Conservation (phyloP, 208 protist genomes). For the Trypanosoma lewisi region DNA sequence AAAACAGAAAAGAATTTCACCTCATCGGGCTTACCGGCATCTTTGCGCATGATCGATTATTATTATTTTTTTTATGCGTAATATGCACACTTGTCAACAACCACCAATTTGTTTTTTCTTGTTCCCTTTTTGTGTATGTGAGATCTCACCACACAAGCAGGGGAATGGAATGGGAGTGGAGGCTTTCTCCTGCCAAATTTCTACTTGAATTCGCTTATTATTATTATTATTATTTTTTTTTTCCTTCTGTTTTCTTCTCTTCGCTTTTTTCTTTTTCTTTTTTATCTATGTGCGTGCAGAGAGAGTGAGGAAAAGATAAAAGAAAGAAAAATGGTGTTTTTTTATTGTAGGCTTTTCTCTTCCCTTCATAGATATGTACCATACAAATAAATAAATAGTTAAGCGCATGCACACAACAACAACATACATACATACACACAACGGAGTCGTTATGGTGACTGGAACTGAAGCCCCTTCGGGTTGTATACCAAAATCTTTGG, state of each 20-base stretch:
- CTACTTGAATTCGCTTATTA: background rate
- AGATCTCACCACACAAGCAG: too few relatives aligned
- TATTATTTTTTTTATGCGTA: background rate
- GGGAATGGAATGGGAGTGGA: too few relatives aligned
- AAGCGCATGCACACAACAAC: constrained; percentile 5
- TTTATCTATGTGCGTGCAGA: background rate
- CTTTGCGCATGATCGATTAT: background rate
- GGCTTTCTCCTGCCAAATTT: too few relatives aligned
- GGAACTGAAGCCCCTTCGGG: constrained; percentile 15
- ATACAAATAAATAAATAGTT: constrained; percentile 26
- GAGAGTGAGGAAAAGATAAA: too few relatives aligned
- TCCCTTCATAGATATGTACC: background rate
- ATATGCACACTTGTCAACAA: background rate
- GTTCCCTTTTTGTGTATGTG: too few relatives aligned
- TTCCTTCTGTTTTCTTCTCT: background rate
- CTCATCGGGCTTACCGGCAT: background rate
- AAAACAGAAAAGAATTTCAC: constrained; percentile 36
- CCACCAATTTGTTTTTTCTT: too few relatives aligned
- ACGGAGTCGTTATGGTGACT: background rate
- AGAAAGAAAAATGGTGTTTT: too few relatives aligned
- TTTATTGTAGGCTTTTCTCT: background rate
- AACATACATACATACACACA: constrained; percentile 6
- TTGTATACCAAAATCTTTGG: constrained; percentile 23
- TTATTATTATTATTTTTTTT: background rate
- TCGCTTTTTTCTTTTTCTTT: background rate